Evolutionary conservation across 805 yeast genomes (phyloP).

Genomic region (Saccharomyces mikatae): DNA sequence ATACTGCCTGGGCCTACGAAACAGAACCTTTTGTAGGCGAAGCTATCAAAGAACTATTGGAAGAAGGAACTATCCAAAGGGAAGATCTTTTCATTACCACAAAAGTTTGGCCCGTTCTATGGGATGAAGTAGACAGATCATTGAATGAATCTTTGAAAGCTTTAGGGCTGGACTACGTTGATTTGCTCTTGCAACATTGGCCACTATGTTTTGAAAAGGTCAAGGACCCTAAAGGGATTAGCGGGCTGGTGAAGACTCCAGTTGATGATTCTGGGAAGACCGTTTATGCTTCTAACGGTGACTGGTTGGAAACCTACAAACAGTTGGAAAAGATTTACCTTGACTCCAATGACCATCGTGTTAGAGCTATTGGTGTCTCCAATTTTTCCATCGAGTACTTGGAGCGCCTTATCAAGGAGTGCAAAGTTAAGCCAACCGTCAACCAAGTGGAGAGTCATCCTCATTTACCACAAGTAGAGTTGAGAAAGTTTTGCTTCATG

Average conservation of each 20-base stretch:
- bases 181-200: conserved; percentile 73
- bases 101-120: conserved; percentile 57
- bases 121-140: conserved; percentile 43
- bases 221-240: conserved; percentile 18
- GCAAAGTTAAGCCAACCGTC: conserved; percentile 43
- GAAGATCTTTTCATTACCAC: conserved; percentile 65
- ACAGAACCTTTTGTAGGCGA: conserved; percentile 63
- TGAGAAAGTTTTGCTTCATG: conserved; percentile 44
- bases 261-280: conserved; percentile 31
- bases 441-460: conserved; percentile 71
- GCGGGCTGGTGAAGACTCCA: conserved; percentile 22
- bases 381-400: conserved; percentile 39
- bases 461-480: conserved; percentile 52
- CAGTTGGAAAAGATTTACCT: conserved; percentile 34
- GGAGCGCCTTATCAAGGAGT: conserved; percentile 35
- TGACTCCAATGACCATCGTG: conserved; percentile 35
- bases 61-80: conserved; percentile 39
- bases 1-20: conserved; percentile 63
- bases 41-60: conserved; percentile 44
- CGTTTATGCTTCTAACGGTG: conserved; percentile 32
- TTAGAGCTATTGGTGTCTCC: conserved; percentile 51
- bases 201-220: conserved; percentile 42
- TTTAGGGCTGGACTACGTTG: conserved; percentile 66
- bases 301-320: conserved; percentile 46
- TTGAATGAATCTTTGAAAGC: conserved; percentile 50